phyloP scores from a whole-genome alignment of 441 rosid genomes.

The Aleurites moluccanus region DNA sequence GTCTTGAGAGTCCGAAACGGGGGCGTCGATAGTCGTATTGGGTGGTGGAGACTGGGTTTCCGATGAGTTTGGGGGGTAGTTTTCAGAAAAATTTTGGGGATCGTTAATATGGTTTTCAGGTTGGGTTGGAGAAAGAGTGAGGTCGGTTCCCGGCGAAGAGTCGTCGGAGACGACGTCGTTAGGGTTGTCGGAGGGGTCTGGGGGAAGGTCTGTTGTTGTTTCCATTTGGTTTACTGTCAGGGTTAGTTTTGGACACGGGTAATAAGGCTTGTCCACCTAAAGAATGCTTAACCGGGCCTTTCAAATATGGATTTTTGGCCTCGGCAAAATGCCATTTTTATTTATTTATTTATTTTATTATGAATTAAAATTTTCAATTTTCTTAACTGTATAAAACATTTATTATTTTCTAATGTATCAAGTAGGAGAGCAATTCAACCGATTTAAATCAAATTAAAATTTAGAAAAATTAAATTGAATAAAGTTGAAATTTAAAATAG shows the following conservation, averaged over 20 bases:
- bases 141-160: constrained; percentile 51
- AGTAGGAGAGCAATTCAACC: too few relatives aligned
- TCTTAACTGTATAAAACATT: too few relatives aligned
- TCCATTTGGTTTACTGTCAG: constrained; percentile 29
- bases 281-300: too few relatives aligned
- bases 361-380: too few relatives aligned
- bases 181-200: constrained; percentile 37
- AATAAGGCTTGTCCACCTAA: not conserved
- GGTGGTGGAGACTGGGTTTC: constrained; percentile 29
- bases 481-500: too few relatives aligned
- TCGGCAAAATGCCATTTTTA: too few relatives aligned
- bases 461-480: too few relatives aligned
- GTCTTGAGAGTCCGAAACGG: constrained; percentile 65
- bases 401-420: too few relatives aligned
- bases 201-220: constrained; percentile 24
- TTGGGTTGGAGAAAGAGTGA: constrained; percentile 41
- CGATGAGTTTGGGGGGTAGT: constrained; percentile 29
- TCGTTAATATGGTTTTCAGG: constrained; percentile 37
- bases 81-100: constrained; percentile 35
- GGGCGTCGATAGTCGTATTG: constrained; percentile 36
- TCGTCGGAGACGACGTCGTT: constrained; percentile 45
- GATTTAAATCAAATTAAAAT: too few relatives aligned
- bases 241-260: not conserved
- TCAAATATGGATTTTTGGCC: too few relatives aligned
- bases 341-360: too few relatives aligned